These are phyloP conservation scores for Scortechinia acanthostroma DNA, from an alignment of 2,329 filamentous ascomycete species.

Conservation along the genomic window DNA sequence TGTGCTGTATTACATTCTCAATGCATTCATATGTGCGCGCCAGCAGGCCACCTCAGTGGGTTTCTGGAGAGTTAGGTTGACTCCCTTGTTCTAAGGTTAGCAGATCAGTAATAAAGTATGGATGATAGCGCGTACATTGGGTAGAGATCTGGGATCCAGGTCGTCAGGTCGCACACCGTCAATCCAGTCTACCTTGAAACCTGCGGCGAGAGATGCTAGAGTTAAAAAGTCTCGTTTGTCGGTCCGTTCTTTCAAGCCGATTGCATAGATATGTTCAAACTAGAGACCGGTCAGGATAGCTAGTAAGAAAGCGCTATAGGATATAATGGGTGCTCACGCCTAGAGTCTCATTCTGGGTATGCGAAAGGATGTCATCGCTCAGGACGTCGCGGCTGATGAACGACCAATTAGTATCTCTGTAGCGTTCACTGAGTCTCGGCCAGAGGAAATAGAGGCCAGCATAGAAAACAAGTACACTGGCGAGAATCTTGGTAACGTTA, in stretches of 20 bases:
- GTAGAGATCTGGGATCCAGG: background rate
- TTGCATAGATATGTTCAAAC: background rate
- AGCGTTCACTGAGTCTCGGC: too few relatives aligned
- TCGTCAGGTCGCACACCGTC: background rate
- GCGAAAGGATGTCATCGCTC: too few relatives aligned
- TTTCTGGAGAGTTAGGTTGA: too few relatives aligned
- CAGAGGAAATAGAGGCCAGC: too few relatives aligned
- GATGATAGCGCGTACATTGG: background rate
- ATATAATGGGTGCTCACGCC: background rate
- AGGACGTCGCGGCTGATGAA: too few relatives aligned
- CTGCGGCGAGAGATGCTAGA: background rate
- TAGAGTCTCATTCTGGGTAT: slow-evolving; percentile 1
- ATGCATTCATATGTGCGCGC: background rate
- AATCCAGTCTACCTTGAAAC: background rate
- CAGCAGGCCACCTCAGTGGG: background rate
- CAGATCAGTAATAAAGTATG: too few relatives aligned
- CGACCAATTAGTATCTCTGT: too few relatives aligned
- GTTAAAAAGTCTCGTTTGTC: background rate
- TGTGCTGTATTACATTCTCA: background rate
- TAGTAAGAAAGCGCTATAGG: background rate
- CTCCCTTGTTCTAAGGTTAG: too few relatives aligned
- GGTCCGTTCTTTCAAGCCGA: background rate
- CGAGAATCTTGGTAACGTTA: too few relatives aligned
- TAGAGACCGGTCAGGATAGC: background rate
- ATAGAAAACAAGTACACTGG: too few relatives aligned